phyloP scores from a whole-genome alignment of 176 grass and related monocot species.

The Ensete ventricosum region DNA sequence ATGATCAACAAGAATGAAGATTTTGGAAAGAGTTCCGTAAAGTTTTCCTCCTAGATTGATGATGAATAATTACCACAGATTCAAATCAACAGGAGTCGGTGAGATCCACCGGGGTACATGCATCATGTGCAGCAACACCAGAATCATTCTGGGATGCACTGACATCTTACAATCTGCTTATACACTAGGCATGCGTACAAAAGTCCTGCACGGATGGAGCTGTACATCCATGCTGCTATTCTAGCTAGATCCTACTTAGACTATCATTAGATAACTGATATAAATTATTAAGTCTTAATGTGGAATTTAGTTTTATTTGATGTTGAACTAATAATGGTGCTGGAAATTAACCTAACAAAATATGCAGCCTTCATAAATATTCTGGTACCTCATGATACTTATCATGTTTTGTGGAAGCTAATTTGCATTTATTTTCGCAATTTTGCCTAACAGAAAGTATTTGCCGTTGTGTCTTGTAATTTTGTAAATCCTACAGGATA shows the following conservation, averaged over 20 bases:
- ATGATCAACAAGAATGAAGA: no score
- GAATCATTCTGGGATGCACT: no score
- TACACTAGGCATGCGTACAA: no score
- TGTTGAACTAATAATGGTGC: not conserved
- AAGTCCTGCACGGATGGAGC: no score
- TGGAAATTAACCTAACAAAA: not conserved
- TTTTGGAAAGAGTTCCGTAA: no score
- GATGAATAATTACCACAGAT: no score
- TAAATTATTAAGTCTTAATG: not conserved
- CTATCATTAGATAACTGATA: not conserved
- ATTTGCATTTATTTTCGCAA: not conserved
- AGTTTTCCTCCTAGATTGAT: no score
- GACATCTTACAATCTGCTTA: no score
- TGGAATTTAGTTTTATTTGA: not conserved
- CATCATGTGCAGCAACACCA: no score
- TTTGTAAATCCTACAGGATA: conserved; percentile 43
- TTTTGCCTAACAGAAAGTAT: no score
- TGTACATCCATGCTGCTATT: not conserved
- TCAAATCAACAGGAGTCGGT: no score
- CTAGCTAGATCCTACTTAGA: not conserved
- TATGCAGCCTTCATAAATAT: not conserved
- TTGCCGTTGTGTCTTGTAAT: not conserved
- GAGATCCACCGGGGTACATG: no score
- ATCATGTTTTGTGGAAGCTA: conserved; percentile 16
- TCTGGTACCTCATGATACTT: conserved; percentile 8